Evolutionary conservation across 2,329 filamentous ascomycete genomes (phyloP).

Genomic region (Scortechinia acanthostroma): DNA sequence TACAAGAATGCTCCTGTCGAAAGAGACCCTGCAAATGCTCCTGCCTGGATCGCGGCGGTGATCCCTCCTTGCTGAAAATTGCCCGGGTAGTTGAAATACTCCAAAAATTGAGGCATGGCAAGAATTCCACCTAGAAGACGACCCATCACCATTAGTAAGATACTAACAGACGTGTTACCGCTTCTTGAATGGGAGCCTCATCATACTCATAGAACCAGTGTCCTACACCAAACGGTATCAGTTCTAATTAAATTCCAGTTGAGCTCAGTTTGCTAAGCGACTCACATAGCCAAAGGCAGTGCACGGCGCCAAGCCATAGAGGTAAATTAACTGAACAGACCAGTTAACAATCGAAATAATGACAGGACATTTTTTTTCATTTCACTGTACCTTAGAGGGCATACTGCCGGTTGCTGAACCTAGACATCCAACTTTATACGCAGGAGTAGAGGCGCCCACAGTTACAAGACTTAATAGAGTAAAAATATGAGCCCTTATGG

Average conservation of each 20-base stretch:
- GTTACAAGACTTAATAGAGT: too few relatives aligned
- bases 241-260: not conserved
- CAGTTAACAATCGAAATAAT: too few relatives aligned
- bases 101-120: conserved; percentile 11
- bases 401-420: too few relatives aligned
- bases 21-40: conserved; percentile 32
- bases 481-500: too few relatives aligned
- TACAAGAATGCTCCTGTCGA: conserved; percentile 29
- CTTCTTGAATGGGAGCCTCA: too few relatives aligned
- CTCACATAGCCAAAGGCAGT: conserved; percentile 13
- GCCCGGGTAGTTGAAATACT: conserved; percentile 13
- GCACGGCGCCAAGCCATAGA: conserved; percentile 15
- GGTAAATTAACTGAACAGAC: conserved; percentile 12
- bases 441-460: too few relatives aligned
- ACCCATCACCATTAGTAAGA: conserved; percentile 1
- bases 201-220: not conserved
- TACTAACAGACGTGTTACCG: too few relatives aligned
- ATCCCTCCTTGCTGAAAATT: conserved; percentile 20
- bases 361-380: too few relatives aligned
- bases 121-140: conserved; percentile 9
- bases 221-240: not conserved
- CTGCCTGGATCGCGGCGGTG: conserved; percentile 33
- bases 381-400: too few relatives aligned
- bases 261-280: not conserved
- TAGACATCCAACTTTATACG: too few relatives aligned